These are phyloP conservation scores for Hypocrella siamensis DNA, from an alignment of 2,329 filamentous ascomycete species.

Conservation along the genomic window DNA sequence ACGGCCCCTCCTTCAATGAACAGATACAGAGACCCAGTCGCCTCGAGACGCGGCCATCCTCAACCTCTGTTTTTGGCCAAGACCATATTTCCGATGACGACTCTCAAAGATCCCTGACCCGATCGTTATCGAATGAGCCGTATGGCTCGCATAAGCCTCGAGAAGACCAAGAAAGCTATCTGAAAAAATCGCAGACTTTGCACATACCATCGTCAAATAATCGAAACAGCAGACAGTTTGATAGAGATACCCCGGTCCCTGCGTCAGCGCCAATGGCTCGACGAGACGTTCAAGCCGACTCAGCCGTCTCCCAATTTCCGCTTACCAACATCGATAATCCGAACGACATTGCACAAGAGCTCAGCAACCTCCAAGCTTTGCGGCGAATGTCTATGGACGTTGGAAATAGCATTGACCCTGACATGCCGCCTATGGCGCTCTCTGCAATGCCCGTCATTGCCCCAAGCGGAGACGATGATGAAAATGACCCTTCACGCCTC, in stretches of 20 bases:
- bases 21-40: constrained; percentile 22
- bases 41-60: constrained; percentile 2
- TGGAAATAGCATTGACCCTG: constrained; percentile 53
- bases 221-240: constrained; percentile 23
- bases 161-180: constrained; percentile 13
- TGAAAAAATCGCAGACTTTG: constrained; percentile 28
- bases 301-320: constrained; percentile 53
- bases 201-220: constrained; percentile 23
- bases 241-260: constrained; percentile 25
- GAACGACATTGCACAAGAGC: constrained; percentile 76
- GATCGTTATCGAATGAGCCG: constrained; percentile 30
- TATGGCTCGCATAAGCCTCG: constrained; percentile 12
- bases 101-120: constrained; percentile 23
- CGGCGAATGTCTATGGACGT: constrained; percentile 93
- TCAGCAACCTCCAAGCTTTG: constrained; percentile 82
- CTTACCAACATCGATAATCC: constrained; percentile 83
- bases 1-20: constrained; percentile 36
- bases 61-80: constrained; percentile 5
- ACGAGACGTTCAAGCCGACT: constrained; percentile 41
- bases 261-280: constrained; percentile 36
- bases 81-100: constrained; percentile 17
- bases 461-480: constrained; percentile 58
- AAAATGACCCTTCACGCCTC: constrained; percentile 73
- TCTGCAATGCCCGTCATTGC: constrained; percentile 59
- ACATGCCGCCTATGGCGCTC: constrained; percentile 54